phyloP scores from a whole-genome alignment of 1,284 basidiomycete genomes.

The Pseudozyma flocculosa region DNA sequence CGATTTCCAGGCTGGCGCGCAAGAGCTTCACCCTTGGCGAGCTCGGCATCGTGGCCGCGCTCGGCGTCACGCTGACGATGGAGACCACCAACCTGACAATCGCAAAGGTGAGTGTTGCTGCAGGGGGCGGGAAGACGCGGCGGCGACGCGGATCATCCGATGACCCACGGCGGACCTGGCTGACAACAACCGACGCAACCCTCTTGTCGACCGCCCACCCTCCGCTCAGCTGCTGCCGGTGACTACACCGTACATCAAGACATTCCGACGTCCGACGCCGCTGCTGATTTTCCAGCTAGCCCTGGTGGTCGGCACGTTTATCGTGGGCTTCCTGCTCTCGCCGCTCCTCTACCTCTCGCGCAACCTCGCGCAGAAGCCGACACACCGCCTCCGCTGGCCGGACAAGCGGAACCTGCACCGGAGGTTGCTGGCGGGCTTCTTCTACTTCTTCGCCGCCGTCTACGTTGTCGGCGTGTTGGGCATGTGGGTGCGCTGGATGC shows the following conservation, averaged over 20 bases:
- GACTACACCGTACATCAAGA: conserved; percentile 83
- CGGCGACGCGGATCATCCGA: no score
- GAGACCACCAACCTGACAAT: conserved; percentile 62
- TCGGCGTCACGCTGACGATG: conserved; percentile 81
- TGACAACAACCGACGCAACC: no score
- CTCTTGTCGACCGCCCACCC: no score
- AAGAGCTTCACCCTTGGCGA: conserved; percentile 94
- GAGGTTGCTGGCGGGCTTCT: conserved; percentile 78
- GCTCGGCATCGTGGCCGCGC: conserved; percentile 80
- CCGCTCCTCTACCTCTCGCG: conserved; percentile 90
- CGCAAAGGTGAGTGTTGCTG: conserved; percentile 18
- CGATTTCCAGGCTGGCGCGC: conserved; percentile 83
- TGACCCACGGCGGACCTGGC: no score
- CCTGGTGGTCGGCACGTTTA: conserved; percentile 84
- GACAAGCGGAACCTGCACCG: conserved; percentile 82
- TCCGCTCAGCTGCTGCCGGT: conserved; percentile 30
- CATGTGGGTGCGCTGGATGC: conserved; percentile 85
- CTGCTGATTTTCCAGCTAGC: conserved; percentile 89
- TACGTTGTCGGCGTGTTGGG: conserved; percentile 85
- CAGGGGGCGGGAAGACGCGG: no score
- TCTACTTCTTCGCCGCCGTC: conserved; percentile 76
- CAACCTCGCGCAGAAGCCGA: conserved; percentile 85
- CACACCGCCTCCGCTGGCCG: conserved; percentile 82
- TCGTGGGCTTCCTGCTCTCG: conserved; percentile 89
- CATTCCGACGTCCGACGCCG: conserved; percentile 88